phyloP scores from a whole-genome alignment of 2,329 filamentous ascomycete genomes.

The Purpureocillium takamizusanense region DNA sequence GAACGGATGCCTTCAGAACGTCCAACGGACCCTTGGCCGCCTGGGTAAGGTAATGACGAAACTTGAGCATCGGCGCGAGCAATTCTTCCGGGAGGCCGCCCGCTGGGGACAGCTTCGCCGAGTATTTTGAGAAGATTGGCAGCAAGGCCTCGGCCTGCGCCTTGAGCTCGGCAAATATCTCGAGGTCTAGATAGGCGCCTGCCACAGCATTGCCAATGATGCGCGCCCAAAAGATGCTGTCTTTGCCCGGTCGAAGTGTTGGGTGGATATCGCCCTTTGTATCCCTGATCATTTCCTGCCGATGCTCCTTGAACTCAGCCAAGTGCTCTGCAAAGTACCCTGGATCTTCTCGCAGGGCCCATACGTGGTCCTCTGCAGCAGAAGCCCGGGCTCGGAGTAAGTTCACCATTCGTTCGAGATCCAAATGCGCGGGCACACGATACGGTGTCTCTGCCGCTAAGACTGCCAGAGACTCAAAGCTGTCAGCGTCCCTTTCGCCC shows the following conservation, averaged over 20 bases:
- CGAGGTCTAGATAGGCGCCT: slow-evolving; percentile 23
- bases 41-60: slow-evolving; percentile 26
- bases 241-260: slow-evolving; percentile 2
- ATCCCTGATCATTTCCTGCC: slow-evolving; percentile 33
- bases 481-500: slow-evolving; percentile 16
- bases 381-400: slow-evolving; percentile 31
- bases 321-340: slow-evolving; percentile 40
- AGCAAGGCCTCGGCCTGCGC: slow-evolving; percentile 16
- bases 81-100: slow-evolving; percentile 22
- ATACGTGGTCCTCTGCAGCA: slow-evolving; percentile 43
- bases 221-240: slow-evolving; percentile 26
- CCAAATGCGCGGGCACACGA: slow-evolving; percentile 32
- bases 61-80: slow-evolving; percentile 26
- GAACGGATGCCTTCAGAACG: slow-evolving; percentile 9
- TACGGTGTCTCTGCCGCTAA: slow-evolving; percentile 44
- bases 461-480: slow-evolving; percentile 26
- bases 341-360: slow-evolving; percentile 48
- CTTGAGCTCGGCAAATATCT: slow-evolving; percentile 28
- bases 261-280: slow-evolving; percentile 19
- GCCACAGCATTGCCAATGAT: slow-evolving; percentile 23
- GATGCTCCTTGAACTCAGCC: slow-evolving; percentile 35
- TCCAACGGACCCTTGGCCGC: slow-evolving; percentile 19
- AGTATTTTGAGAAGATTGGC: slow-evolving; percentile 22
- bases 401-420: slow-evolving; percentile 33
- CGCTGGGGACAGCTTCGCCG: slow-evolving; percentile 16